Evolutionary conservation across 805 yeast genomes (phyloP).

Genomic region (Cyberlindnera veronae): DNA sequence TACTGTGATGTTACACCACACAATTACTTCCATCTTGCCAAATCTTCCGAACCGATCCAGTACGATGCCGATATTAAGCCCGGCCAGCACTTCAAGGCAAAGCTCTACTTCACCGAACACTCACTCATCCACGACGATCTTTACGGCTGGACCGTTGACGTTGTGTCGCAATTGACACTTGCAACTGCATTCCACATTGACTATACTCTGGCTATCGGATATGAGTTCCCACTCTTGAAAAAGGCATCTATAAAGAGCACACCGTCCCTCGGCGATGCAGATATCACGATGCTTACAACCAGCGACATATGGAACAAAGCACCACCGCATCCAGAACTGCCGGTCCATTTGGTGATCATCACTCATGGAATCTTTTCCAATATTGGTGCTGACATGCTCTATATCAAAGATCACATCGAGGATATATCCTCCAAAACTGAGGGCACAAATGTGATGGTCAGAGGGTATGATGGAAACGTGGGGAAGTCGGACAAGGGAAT

Average conservation of each 20-base stretch:
- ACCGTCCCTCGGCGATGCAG: too few species aligned
- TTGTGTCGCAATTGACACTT: conserved; percentile 76
- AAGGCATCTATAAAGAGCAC: conserved; percentile 4
- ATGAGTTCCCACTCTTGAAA: conserved; percentile 31
- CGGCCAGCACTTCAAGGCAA: conserved; percentile 61
- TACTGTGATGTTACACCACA: conserved; percentile 77
- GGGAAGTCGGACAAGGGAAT: conserved; percentile 90
- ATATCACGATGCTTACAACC: conserved; percentile 48
- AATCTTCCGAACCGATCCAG: conserved; percentile 38
- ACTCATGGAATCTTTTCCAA: conserved; percentile 95
- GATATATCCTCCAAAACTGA: conserved; percentile 22
- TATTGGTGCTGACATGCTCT: conserved; percentile 85
- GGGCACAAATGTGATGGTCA: conserved; percentile 56
- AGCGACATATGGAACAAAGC: conserved; percentile 75
- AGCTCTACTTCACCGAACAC: conserved; percentile 46
- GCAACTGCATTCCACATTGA: conserved; percentile 63
- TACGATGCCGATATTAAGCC: conserved; percentile 62
- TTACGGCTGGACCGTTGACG: conserved; percentile 77
- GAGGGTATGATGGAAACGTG: conserved; percentile 80
- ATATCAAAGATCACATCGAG: conserved; percentile 77
- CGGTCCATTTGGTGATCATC: conserved; percentile 77
- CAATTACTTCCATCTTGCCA: conserved; percentile 53
- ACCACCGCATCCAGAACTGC: conserved; percentile 43
- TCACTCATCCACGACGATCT: conserved; percentile 29
- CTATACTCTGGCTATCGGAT: conserved; percentile 59